Evolutionary conservation across 139 green algal species (phyloP).

Genomic region (Picochlorum costavermella): DNA sequence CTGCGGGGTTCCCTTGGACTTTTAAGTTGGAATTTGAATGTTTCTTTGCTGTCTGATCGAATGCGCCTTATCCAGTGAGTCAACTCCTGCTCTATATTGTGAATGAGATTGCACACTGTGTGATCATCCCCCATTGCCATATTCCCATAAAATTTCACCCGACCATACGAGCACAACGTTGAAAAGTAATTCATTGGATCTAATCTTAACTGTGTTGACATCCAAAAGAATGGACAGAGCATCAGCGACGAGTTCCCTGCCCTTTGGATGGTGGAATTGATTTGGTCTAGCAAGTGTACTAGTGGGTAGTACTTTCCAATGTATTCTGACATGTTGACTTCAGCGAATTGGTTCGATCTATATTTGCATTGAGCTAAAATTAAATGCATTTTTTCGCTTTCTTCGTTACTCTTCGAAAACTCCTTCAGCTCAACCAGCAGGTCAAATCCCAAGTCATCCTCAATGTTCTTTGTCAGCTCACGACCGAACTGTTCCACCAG

Average conservation of each 20-base stretch:
- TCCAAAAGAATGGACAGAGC: constrained; percentile 1
- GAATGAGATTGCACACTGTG: background rate
- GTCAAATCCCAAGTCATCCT: background rate
- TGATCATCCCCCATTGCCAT: background rate
- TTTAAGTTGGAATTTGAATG: background rate
- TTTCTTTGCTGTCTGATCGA: background rate
- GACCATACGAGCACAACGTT: background rate
- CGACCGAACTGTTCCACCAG: background rate
- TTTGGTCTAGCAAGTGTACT: background rate
- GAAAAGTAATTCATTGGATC: constrained; percentile 3
- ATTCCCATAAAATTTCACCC: background rate
- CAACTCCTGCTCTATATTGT: background rate
- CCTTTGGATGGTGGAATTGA: background rate
- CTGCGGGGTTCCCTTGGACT: background rate
- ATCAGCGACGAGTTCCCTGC: background rate
- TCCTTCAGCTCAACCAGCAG: constrained; percentile 2
- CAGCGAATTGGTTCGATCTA: background rate
- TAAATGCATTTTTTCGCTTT: background rate
- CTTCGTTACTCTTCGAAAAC: background rate
- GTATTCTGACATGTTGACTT: background rate
- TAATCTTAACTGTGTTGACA: background rate
- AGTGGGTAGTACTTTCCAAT: constrained; percentile 1
- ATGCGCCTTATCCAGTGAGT: background rate
- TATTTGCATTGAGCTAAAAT: constrained; percentile 9
- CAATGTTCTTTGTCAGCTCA: background rate